phyloP scores from a whole-genome alignment of 2,329 filamentous ascomycete genomes.

The Bipolaris zeicola region DNA sequence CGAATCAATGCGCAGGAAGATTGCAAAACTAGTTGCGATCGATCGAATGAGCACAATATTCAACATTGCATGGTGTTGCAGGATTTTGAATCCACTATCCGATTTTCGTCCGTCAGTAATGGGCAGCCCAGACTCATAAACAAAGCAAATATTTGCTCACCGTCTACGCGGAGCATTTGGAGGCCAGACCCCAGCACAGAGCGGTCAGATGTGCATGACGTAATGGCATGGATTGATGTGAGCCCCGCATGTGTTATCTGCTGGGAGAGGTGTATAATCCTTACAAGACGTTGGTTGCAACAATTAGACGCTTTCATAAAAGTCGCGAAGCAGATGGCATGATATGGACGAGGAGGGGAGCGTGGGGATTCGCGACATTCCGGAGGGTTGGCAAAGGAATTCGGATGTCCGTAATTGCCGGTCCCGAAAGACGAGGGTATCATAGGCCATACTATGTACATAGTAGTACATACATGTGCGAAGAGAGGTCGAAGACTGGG shows the following conservation, averaged over 20 bases:
- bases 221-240: not conserved
- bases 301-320: not conserved
- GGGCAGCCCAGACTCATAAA: not conserved
- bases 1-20: not conserved
- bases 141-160: not conserved
- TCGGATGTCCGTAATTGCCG: not conserved
- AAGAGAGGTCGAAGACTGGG: conserved; percentile 2
- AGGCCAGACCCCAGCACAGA: not conserved
- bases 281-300: not conserved
- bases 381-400: not conserved
- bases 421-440: not conserved
- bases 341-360: not conserved
- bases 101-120: not conserved
- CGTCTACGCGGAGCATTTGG: not conserved
- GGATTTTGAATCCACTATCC: not conserved
- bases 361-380: not conserved
- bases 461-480: not conserved
- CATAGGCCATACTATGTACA: no score
- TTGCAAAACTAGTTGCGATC: not conserved
- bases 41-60: not conserved
- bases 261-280: not conserved
- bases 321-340: not conserved
- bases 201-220: not conserved
- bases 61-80: not conserved
- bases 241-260: not conserved